Evolutionary conservation across 2,329 filamentous ascomycete species (phyloP).

Genomic region (Pestalotiopsis sp.): DNA sequence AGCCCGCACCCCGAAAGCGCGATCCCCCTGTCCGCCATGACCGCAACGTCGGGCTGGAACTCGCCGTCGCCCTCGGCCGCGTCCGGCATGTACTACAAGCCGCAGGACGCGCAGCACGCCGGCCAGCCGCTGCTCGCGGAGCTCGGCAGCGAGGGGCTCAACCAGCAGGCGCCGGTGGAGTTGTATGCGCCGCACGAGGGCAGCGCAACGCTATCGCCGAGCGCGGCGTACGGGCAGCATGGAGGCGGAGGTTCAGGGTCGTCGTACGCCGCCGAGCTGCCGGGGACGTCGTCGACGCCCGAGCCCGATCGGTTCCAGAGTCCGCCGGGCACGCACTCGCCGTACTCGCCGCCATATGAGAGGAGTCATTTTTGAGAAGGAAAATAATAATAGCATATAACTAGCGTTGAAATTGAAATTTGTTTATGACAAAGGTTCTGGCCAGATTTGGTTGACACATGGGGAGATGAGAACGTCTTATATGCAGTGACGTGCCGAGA

Average conservation of each 20-base stretch:
- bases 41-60: background rate
- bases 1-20: background rate
- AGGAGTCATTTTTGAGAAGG: constrained; percentile 1
- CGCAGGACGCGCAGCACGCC: background rate
- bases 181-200: constrained; percentile 4
- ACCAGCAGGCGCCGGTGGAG: constrained; percentile 9
- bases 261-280: background rate
- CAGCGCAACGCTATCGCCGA: background rate
- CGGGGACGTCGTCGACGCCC: background rate
- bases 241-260: background rate
- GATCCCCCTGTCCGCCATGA: background rate
- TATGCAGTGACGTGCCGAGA: background rate
- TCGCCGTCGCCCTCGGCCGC: background rate
- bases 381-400: background rate
- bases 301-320: background rate
- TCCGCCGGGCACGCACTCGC: constrained; percentile 2
- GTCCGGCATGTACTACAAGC: constrained; percentile 4
- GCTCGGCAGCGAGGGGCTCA: background rate
- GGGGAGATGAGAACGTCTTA: background rate
- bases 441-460: too few species aligned
- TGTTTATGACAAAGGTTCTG: background rate
- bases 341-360: constrained; percentile 7
- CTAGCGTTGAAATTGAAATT: background rate
- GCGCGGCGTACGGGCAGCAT: background rate
- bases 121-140: constrained; percentile 15